phyloP scores from a whole-genome alignment of 78 protist genomes.

The Dictyostelium intermedium region DNA sequence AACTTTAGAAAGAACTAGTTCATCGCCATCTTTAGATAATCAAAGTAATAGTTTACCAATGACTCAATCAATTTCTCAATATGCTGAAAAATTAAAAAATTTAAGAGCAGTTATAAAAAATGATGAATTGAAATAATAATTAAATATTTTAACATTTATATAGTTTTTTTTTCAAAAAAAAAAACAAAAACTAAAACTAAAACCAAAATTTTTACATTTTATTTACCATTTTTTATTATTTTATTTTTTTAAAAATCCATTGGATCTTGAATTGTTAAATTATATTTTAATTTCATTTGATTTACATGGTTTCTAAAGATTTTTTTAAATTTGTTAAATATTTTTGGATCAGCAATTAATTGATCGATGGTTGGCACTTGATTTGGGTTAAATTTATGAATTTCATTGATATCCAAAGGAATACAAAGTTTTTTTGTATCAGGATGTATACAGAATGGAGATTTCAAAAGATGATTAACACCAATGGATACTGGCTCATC shows the following conservation, averaged over 20 bases:
- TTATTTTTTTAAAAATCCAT: neutral
- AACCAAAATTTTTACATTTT: too few species aligned
- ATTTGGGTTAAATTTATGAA: conserved; percentile 46
- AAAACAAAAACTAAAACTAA: too few species aligned
- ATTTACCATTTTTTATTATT: too few species aligned
- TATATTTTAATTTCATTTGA: neutral
- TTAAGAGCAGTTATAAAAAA: neutral
- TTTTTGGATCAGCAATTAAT: neutral
- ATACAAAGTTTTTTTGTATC: conserved; percentile 88
- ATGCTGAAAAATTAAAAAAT: neutral
- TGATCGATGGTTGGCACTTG: conserved; percentile 20
- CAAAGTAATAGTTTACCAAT: neutral
- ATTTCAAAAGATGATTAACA: conserved; percentile 97
- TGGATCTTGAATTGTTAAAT: neutral
- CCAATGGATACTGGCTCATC: conserved; percentile 93
- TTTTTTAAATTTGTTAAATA: neutral
- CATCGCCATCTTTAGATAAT: neutral
- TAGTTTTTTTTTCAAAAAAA: too few species aligned
- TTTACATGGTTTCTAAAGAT: conserved; percentile 1
- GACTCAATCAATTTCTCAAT: neutral
- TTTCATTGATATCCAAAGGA: conserved; percentile 32
- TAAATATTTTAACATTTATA: neutral
- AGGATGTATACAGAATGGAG: conserved; percentile 98
- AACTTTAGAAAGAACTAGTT: neutral
- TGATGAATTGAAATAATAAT: neutral